Percentiles rank a stretch among this genome's conserved stretches.
These are phyloP conservation scores for Yarrowia sp. DNA, from an alignment of 805 yeast genomes.

Conservation along the genomic window DNA sequence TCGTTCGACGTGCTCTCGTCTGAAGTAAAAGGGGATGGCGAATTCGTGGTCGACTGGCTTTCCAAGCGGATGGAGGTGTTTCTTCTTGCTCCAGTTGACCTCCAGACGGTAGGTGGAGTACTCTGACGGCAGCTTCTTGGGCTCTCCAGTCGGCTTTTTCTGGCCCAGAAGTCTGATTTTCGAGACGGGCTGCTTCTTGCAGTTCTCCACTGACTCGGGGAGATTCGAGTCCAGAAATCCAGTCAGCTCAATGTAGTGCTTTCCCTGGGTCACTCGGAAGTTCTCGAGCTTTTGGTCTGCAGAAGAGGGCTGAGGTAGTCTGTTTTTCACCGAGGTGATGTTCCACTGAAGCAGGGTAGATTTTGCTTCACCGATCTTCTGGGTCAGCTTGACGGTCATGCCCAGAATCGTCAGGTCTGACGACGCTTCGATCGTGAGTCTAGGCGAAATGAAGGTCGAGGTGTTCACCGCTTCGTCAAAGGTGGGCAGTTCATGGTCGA, in stretches of 20 bases:
- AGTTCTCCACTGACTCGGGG: background rate
- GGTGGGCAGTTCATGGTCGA: constrained; percentile 11
- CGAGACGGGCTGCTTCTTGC: background rate
- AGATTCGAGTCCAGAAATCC: background rate
- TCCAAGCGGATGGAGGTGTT: background rate
- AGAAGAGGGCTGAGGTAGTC: background rate
- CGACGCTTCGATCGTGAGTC: background rate
- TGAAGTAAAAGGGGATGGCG: background rate
- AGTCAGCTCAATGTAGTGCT: background rate
- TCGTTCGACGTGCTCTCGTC: background rate
- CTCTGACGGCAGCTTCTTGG: background rate
- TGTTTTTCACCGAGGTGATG: background rate
- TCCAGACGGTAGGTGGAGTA: background rate
- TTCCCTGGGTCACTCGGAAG: background rate
- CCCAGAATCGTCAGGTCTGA: background rate
- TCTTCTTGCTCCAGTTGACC: constrained; percentile 1
- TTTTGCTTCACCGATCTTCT: background rate
- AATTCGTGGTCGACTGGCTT: background rate
- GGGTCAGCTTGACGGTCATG: background rate
- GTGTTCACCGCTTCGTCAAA: background rate
- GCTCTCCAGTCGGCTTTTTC: background rate
- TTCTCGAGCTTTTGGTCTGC: background rate
- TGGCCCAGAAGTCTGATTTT: background rate
- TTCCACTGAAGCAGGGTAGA: background rate
- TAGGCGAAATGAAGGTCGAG: background rate